A percentile compares a stretch with the other conserved stretches of the same genome.
phyloP scores from a whole-genome alignment of 148 eudicot species.

The Bassia scoparia region DNA sequence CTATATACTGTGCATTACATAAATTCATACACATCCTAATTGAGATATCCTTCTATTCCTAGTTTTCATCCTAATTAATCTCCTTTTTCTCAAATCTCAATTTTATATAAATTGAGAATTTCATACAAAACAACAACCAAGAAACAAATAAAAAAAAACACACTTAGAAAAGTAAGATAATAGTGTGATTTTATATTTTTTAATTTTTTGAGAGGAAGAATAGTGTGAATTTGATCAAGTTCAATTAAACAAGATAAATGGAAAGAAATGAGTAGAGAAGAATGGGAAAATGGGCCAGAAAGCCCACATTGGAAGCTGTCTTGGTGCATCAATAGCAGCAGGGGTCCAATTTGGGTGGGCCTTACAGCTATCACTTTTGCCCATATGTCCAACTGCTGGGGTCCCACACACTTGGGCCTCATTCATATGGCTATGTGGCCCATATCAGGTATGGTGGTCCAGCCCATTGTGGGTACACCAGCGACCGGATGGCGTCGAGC shows the following conservation, averaged over 20 bases:
- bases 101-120: no score
- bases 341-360: constrained; percentile 46
- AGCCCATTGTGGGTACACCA: constrained; percentile 62
- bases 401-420: constrained; percentile 57
- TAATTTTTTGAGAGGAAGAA: no score
- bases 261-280: not conserved
- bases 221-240: no score
- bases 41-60: no score
- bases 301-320: constrained; percentile 32
- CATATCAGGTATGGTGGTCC: constrained; percentile 80
- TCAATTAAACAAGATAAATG: not conserved
- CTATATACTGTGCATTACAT: no score
- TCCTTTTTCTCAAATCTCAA: no score
- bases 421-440: constrained; percentile 87
- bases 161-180: no score
- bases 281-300: not conserved
- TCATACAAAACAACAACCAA: no score
- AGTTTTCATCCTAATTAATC: no score
- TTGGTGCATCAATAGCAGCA: constrained; percentile 31
- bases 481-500: constrained; percentile 48
- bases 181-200: no score
- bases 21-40: no score
- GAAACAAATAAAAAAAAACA: no score
- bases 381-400: constrained; percentile 42
- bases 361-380: constrained; percentile 33